Evolutionary conservation across 495 filamentous ascomycete species (phyloP), one percentile per base, ranked within the genome.

Genomic region (Lophium mytilinum): DNA sequence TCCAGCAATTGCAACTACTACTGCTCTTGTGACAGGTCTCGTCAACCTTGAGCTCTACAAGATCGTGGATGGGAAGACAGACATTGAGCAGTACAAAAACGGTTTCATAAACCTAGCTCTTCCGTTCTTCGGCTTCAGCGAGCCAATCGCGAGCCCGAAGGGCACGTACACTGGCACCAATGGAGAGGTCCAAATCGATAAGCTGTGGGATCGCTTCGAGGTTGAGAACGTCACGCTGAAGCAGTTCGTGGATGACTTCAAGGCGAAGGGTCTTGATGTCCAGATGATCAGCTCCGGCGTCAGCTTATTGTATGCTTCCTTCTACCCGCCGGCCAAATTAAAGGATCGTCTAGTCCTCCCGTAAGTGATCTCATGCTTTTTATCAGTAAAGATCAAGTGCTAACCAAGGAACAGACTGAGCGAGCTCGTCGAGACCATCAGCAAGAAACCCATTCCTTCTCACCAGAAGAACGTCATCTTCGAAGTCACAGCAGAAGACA

Each of bases 11-110:
- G 94, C 90, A 53, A 98, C 93, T 12, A 96, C 94, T 11, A 99
- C 94, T 17, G 91, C 94, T 10, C 77, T 99, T 19, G 91, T 96
- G 39, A 97, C 94, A 1, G 94, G 94, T 52, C 77, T 99, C 35
- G 91, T 97, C 43, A 78, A 91, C 49, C 75, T 97, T 37, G 94
- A 99, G 76, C 76, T 97, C 33, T 96, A 87, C 83, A 99, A 99
- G 82, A 81, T 99, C 62, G 77, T 97, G 40, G 94, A 96, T 70
- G 93, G 91, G 63, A 95, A 99, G 76, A 80, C 75, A 14, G 88
- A 97, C 61, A 86, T 96, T 62, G 92, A 96, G 71, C 88, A 96
- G 65, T 99, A 92, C 80, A 97, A 97, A 80, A 99, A 99, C 72
- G 94, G 94, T 21, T 99, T 99, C 69, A 75, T 97, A 70, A 99